Conservation (phyloP, 2,329 filamentous ascomycete genomes). For the Aspergillus floridensis region DNA sequence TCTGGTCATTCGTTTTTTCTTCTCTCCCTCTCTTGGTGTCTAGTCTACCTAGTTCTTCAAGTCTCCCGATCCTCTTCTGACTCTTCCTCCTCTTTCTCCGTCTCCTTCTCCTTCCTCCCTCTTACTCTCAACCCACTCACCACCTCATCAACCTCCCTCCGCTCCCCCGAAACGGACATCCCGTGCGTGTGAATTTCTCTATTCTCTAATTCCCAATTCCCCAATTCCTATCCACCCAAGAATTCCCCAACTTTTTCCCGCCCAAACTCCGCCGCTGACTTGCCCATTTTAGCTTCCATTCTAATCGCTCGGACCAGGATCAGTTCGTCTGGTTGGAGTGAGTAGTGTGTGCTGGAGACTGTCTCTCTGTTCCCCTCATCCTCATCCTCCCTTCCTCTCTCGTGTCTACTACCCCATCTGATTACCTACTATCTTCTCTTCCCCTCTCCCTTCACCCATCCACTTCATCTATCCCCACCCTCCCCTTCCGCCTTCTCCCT, state of each 20-base stretch:
- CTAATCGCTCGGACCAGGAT: conserved; percentile 7
- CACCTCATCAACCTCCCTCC: conserved; percentile 8
- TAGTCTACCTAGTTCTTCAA: background rate
- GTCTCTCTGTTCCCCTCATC: conserved; percentile 4
- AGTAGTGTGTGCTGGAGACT: background rate
- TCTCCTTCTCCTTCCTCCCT: conserved; percentile 14
- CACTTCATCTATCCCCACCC: too few relatives aligned
- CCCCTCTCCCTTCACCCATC: conserved; percentile 9
- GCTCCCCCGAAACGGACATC: conserved; percentile 7
- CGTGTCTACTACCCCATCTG: background rate
- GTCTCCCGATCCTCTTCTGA: background rate
- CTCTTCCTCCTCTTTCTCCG: background rate
- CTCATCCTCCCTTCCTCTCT: background rate
- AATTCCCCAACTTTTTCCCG: conserved; percentile 2
- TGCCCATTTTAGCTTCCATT: background rate
- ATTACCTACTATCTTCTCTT: background rate
- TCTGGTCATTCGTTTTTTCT: conserved; percentile 1
- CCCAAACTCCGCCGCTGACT: conserved; percentile 7
- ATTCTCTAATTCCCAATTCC: conserved; percentile 1
- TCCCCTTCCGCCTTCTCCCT: background rate
- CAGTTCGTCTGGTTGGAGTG: background rate
- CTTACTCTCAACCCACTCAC: conserved; percentile 15
- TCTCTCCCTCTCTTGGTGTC: conserved; percentile 1
- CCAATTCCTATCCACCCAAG: background rate
- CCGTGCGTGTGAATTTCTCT: conserved; percentile 5